Base-by-base conservation (phyloP, 2,329 filamentous ascomycete species). In the Fusarium sp. region DNA sequence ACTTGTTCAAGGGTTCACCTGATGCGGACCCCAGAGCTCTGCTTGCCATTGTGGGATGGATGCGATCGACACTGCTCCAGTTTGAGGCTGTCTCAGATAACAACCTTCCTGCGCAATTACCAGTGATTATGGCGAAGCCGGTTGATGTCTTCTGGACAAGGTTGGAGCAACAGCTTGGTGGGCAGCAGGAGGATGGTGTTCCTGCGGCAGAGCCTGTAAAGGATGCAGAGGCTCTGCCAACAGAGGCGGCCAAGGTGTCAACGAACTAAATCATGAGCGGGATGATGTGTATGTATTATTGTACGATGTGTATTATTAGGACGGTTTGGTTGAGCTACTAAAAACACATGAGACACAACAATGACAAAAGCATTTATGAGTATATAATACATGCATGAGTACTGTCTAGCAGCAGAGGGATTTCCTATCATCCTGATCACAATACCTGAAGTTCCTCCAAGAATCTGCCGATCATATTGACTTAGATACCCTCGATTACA, bases 1-100 rank as follows among this genome's bases (percentile, higher is more conserved):
- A 98, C 81, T 78, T 99, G 59, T 97, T 94, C 85, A 94, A 95
- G 83, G 93, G 89, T 24, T 80, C 82, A 50, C 82, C 84, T 29
- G 84, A 87, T 64, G 81, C 84, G 18, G 86, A 89, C 68, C 79
- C 84, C 38, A 79, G 86, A 55, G 74, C 79, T 29, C 78, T 89
- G 51, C 84, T 87, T 4, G 86, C 86, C 53, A 81, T 89, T 49
- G 87, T 89, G 24, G 83, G 83, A 32, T 89, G 86, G 86, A 87
- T 89, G 81, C 81, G 88, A 44, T 79, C 80, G 22, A 80, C 80
- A 27, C 72, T 88, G 47, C 79, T 79, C 63, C 79, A 82, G 61
- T 79, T 89, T 50, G 87, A 88, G 76, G 80, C 80, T 67, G 82
- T 84, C 65, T 79, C 82, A 16, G 87, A 89, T 70, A 79, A 82